Percentiles rank a stretch among this genome's conserved stretches.
Conservation (phyloP, 371 early-diverging fungal species). For the Apophysomyces trapeziformis region DNA sequence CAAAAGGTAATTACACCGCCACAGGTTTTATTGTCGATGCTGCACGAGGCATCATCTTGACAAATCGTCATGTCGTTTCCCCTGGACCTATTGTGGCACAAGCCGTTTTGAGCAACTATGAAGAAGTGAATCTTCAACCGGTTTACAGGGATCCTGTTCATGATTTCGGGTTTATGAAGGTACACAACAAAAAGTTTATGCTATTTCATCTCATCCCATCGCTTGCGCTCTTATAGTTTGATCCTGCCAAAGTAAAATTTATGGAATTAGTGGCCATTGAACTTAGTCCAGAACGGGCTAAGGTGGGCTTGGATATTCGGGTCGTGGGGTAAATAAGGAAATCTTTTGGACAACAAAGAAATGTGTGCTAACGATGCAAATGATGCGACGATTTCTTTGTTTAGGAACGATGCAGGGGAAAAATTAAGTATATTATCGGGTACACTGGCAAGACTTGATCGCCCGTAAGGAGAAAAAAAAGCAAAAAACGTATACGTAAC, state of each 20-base stretch:
- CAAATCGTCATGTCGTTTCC: constrained; percentile 90
- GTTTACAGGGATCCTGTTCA: constrained; percentile 86
- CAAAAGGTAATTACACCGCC: constrained; percentile 62
- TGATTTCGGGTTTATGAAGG: constrained; percentile 88
- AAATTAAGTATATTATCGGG: constrained; percentile 60
- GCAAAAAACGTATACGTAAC: neutral
- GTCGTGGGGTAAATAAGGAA: constrained; percentile 66
- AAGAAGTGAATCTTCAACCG: constrained; percentile 81
- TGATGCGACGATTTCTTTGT: neutral
- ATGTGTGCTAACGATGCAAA: neutral
- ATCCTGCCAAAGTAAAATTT: constrained; percentile 77
- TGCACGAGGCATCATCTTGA: constrained; percentile 76
- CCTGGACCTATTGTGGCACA: constrained; percentile 86
- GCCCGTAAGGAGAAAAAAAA: constrained; percentile 33
- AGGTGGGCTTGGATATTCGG: constrained; percentile 82
- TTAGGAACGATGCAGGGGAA: constrained; percentile 32
- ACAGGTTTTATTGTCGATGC: constrained; percentile 94
- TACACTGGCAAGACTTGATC: constrained; percentile 77
- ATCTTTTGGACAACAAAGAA: constrained; percentile 1
- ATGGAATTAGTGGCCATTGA: constrained; percentile 74
- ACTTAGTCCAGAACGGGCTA: constrained; percentile 74
- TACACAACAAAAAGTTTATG: neutral
- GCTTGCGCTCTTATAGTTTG: constrained; percentile 49
- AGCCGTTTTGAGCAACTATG: constrained; percentile 84
- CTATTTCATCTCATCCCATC: too few species aligned